Evolutionary conservation across 176 grass and related monocot species (phyloP), one percentile per base, ranked within the genome.

Genomic region (Canna indica): DNA sequence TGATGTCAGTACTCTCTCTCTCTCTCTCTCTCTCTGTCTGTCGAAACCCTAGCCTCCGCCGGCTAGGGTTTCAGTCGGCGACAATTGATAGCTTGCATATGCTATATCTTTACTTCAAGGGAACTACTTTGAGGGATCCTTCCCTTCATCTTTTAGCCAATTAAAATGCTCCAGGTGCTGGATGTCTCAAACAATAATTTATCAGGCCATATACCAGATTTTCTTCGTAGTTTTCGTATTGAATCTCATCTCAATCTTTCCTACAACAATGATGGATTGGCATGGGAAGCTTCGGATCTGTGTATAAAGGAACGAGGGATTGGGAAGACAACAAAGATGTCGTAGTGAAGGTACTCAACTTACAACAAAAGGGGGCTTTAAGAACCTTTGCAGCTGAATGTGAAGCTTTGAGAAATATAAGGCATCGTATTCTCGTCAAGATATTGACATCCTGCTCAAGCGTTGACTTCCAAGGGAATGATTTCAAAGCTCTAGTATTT

Each of bases 341-440:
- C 36, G 83, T 76, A 18, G 78, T 90, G 42, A 90, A 90, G 73
- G 54, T 85, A 68, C 73, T 90, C 45, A 69, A 83, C 26, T 71
- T 90, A 1, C 36, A 64, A 2, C 52, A 9, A 32, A 3, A 48
- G 75, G 82, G 82, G 24, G 67, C 67, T 7, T 22, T 71, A 22
- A 79, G 70, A 59, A 89, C 79, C 68, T 90, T 90, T 20, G 0
- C 25, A 52, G 87, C 87, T 38, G 83, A 90, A 30, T 90, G 87
- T 27, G 76, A 77, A 58, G 68, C 87, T 34, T 72, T 90, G 15
- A 54, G 69, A 71, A 90, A 83, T 36, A 36, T 30, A 12, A 65
- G 83, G 0, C 87, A 90, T 13, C 59, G 87, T 7, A 90, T 83
- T 80, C 7, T 90, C 20, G n/a, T 90, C 10, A 85, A 77, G 81